Percentiles rank a stretch among this genome's conserved stretches.
These are phyloP conservation scores for Mycothermus thermophilus DNA, from an alignment of 495 filamentous ascomycete species.

Conservation along the genomic window DNA sequence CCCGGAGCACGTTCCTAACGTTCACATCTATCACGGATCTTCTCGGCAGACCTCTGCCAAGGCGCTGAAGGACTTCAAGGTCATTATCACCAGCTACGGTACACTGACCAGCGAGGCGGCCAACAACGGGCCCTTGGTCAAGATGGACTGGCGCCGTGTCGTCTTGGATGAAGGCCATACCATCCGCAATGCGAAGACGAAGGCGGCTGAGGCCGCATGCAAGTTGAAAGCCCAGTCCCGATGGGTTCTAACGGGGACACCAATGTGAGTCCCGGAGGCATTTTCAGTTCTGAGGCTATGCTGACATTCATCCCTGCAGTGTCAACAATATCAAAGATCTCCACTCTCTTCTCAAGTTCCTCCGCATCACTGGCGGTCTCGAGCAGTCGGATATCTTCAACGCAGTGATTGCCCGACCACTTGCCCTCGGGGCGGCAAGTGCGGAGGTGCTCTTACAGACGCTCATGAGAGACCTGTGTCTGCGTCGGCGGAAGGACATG, in stretches of 20 bases:
- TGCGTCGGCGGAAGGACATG: constrained; percentile 83
- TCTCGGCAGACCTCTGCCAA: constrained; percentile 41
- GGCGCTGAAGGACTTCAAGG: constrained; percentile 47
- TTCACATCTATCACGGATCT: constrained; percentile 64
- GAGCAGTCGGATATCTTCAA: constrained; percentile 66
- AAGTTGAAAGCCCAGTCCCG: constrained; percentile 53
- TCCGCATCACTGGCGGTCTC: constrained; percentile 64
- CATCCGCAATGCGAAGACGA: constrained; percentile 66
- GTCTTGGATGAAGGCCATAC: constrained; percentile 82
- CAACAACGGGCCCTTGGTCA: constrained; percentile 40
- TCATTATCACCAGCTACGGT: constrained; percentile 80
- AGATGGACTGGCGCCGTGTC: constrained; percentile 62
- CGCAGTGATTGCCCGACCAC: constrained; percentile 54
- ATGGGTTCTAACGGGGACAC: constrained; percentile 76
- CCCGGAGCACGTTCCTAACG: constrained; percentile 41
- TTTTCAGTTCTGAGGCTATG: neutral
- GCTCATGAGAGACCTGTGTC: constrained; percentile 69
- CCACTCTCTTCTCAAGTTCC: constrained; percentile 66
- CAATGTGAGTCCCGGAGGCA: constrained; percentile 36
- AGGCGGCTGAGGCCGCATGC: constrained; percentile 53
- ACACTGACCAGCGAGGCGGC: constrained; percentile 31
- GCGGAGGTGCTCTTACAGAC: constrained; percentile 55
- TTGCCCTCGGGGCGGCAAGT: constrained; percentile 39
- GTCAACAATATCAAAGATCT: constrained; percentile 72
- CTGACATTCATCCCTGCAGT: constrained; percentile 12